phyloP scores from a whole-genome alignment of 2,329 filamentous ascomycete species.

The Drechmeria coniospora region DNA sequence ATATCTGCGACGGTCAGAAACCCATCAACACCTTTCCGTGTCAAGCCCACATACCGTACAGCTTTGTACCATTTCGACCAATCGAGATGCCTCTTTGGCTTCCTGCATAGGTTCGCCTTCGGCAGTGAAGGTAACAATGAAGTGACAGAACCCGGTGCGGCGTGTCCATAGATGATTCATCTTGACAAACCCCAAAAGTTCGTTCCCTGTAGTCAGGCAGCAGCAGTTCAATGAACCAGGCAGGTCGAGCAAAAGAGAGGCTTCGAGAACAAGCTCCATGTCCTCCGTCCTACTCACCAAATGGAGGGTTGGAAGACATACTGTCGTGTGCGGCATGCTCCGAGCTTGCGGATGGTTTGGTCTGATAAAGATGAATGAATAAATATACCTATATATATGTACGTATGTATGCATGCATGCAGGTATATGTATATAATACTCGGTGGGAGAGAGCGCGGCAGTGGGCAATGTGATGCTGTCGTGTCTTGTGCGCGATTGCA shows the following conservation, averaged over 20 bases:
- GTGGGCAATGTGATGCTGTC: no score
- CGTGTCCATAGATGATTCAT: slow-evolving; percentile 17
- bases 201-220: slow-evolving; percentile 6
- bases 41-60: slow-evolving; percentile 12
- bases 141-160: slow-evolving; percentile 13
- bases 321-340: slow-evolving; percentile 4
- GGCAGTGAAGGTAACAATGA: slow-evolving; percentile 12
- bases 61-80: slow-evolving; percentile 8
- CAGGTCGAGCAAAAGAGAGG: slow-evolving; percentile 13
- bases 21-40: neutral
- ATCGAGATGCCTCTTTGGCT: slow-evolving; percentile 1
- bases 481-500: no score
- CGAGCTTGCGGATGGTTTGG: no score
- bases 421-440: no score
- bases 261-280: slow-evolving; percentile 10
- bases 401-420: no score
- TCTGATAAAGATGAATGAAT: no score
- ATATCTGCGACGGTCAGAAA: slow-evolving; percentile 8
- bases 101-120: slow-evolving; percentile 8
- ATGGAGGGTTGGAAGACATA: slow-evolving; percentile 12
- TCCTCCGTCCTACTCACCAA: slow-evolving; percentile 8
- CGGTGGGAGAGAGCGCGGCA: no score
- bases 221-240: slow-evolving; percentile 6
- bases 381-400: no score
- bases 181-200: slow-evolving; percentile 10